A percentile compares a stretch with the other conserved stretches of the same genome.
Evolutionary conservation across 2,329 filamentous ascomycete species (phyloP).

Genomic region (Dactylellina drechsleri): DNA sequence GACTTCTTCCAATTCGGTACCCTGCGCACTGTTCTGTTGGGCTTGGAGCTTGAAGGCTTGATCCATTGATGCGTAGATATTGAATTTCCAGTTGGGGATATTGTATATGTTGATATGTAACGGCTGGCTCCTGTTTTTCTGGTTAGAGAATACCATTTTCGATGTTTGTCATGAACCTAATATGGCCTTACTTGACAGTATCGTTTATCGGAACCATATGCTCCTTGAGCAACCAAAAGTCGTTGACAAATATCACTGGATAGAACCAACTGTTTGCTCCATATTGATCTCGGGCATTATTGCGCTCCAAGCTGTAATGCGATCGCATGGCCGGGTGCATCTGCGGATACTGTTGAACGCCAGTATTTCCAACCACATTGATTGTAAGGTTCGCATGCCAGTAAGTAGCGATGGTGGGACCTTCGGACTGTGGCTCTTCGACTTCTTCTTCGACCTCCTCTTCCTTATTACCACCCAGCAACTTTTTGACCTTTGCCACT

Average conservation of each 20-base stretch:
- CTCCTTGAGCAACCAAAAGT: slow-evolving; percentile 92
- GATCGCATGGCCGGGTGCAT: slow-evolving; percentile 79
- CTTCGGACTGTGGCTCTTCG: slow-evolving; percentile 64
- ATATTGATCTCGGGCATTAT: slow-evolving; percentile 80
- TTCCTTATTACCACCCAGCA: slow-evolving; percentile 69
- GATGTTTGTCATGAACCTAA: too few relatives aligned
- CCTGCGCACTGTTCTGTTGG: slow-evolving; percentile 79
- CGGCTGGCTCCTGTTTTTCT: slow-evolving; percentile 53
- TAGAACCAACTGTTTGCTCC: slow-evolving; percentile 94
- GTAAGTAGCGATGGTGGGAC: slow-evolving; percentile 81
- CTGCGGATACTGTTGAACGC: slow-evolving; percentile 73
- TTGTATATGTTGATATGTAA: slow-evolving; percentile 58
- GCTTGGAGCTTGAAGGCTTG: slow-evolving; percentile 86
- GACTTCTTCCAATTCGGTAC: slow-evolving; percentile 94
- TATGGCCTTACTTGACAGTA: slow-evolving; percentile 76
- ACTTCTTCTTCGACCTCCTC: slow-evolving; percentile 68
- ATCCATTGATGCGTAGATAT: slow-evolving; percentile 83
- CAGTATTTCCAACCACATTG: slow-evolving; percentile 83
- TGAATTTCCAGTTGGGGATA: slow-evolving; percentile 81
- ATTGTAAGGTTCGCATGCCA: slow-evolving; percentile 96
- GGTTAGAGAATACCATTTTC: slow-evolving; percentile 7
- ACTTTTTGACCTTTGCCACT: slow-evolving; percentile 82
- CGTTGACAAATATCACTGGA: slow-evolving; percentile 90
- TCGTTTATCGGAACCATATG: slow-evolving; percentile 94
- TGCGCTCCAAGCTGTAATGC: slow-evolving; percentile 81